Base-by-base conservation (phyloP, 1,284 basidiomycete genomes). In the Pseudozyma flocculosa region DNA sequence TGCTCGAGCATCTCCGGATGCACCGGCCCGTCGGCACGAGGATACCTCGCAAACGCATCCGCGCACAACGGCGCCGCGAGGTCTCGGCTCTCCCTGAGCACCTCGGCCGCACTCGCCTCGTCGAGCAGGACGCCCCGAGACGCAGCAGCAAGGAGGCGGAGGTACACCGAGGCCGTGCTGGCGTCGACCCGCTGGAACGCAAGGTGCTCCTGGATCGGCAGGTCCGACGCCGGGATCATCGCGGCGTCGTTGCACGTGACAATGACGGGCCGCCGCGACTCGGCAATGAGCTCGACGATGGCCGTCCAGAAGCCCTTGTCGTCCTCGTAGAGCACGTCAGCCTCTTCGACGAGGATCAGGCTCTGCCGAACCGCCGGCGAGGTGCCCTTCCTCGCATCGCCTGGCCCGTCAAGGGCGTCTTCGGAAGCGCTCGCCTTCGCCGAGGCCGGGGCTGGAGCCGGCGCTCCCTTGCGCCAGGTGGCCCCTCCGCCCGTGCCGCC, bases 311-410 rank as follows among this genome's bases (percentile, higher is more conserved):
- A 98, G 38, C 88, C 89, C 38, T 81, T 82, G 77, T 97, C 94
- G 46, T 93, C 90, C 61, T 86, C 87, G 80, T 87, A 98, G 38
- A 97, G 80, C 36, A 97, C 85, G 78, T 99, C 95, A 9, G 90
- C 94, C 77, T 98, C 95, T 78, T 99, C 95, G n/a, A 99, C 81
- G 30, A 99, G 82, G 65, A 98, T 89, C 43, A 95, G 79, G 1
- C 90, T 93, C 79, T 99, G 94, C 42, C 84, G 82, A 44, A 87
- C 73, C 9, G n/a, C n/a, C n/a, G n/a, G n/a, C n/a, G n/a, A n/a
- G n/a, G n/a, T n/a, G n/a, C n/a, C n/a, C n/a, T n/a, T n/a, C n/a
- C n/a, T n/a, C n/a, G n/a, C n/a, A n/a, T n/a, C n/a, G n/a, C n/a
- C n/a, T n/a, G n/a, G n/a, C n/a, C n/a, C n/a, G n/a, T n/a, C n/a